Percentiles rank a stretch among this genome's conserved stretches.
Evolutionary conservation across 192 early-diverging fungal species (phyloP).

Genomic region (Umbelopsis sp.): DNA sequence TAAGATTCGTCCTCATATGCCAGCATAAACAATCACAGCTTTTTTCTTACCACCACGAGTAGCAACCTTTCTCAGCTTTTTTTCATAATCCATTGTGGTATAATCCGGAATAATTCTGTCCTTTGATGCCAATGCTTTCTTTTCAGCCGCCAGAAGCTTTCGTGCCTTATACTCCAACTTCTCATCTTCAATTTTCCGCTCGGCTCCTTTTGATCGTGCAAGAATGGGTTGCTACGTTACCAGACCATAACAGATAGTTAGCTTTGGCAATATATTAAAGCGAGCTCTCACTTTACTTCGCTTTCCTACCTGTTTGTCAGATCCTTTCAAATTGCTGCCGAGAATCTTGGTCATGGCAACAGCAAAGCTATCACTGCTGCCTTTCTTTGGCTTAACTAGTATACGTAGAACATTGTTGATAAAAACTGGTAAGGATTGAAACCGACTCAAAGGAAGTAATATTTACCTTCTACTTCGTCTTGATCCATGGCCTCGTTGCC

Average conservation of each 20-base stretch:
- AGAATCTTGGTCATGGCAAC: conserved; percentile 72
- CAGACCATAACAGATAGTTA: not conserved
- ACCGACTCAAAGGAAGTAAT: not conserved
- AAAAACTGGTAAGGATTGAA: not conserved
- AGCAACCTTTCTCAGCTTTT: conserved; percentile 85
- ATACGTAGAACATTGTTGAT: not conserved
- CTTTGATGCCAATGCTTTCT: conserved; percentile 61
- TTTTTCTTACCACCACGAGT: conserved; percentile 77
- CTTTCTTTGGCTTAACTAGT: conserved; percentile 47
- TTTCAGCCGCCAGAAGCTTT: conserved; percentile 72
- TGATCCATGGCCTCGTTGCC: conserved; percentile 22
- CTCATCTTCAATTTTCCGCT: conserved; percentile 81
- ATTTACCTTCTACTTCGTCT: conserved; percentile 23
- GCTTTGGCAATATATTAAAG: not conserved
- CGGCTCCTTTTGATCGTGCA: conserved; percentile 78
- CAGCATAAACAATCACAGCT: not conserved
- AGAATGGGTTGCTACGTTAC: conserved; percentile 72
- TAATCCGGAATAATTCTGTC: conserved; percentile 78
- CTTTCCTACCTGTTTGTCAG: conserved; percentile 40
- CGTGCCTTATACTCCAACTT: conserved; percentile 84
- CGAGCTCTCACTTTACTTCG: not conserved
- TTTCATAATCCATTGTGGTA: conserved; percentile 83
- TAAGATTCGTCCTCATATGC: too few species aligned
- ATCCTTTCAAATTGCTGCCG: conserved; percentile 45
- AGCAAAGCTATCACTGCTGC: conserved; percentile 58